Base-by-base conservation (phyloP, 345 rosid species). In the Arabidopsis arenosa region DNA sequence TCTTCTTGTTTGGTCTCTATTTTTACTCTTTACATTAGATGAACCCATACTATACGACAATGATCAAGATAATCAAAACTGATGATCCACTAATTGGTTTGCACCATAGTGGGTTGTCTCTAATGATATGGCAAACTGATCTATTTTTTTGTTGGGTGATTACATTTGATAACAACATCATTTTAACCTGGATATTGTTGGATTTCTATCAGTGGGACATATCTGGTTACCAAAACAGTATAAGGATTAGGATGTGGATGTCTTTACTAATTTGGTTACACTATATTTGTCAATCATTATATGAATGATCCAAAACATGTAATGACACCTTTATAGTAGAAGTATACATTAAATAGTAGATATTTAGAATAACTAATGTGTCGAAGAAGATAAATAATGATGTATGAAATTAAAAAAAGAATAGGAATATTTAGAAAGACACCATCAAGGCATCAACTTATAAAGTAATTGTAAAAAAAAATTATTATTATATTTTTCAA, bases 41-140 rank as follows among this genome's bases (percentile, higher is more conserved):
- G 7, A 48, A 57, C 12, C 64, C 59, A 71, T 44, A 44, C 52
- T 9, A 59, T 59, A 37, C 7, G 8, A 37, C 56, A 14, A 33
- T 4, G 32, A 3, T 28, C 57, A 5, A 45, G 36, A 21, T 21
- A 10, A 59, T 21, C 57, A 59, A 33, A 17, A 30, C 21, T 43
- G 51, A n/a, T 55, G 17, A 51, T 51, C 18, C 17, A 66, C 33
- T 47, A 15, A 6, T 32, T 32, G 2, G 45, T 23, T 48, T 48
- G 10, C 33, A 17, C 12, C 28, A 13, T 11, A 51, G 33, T 36
- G 32, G 21, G 6, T 30, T 57, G 33, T 43, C 57, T 55, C 73
- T 21, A 39, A 6, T 61, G 35, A 61, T 2, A 13, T 3, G 1
- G 49, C 35, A 61, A 6, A 6, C 18, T 21, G 17, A 6, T 39